Base-by-base conservation (phyloP, 2,329 filamentous ascomycete genomes). In the Fusarium pseudonygamai region DNA sequence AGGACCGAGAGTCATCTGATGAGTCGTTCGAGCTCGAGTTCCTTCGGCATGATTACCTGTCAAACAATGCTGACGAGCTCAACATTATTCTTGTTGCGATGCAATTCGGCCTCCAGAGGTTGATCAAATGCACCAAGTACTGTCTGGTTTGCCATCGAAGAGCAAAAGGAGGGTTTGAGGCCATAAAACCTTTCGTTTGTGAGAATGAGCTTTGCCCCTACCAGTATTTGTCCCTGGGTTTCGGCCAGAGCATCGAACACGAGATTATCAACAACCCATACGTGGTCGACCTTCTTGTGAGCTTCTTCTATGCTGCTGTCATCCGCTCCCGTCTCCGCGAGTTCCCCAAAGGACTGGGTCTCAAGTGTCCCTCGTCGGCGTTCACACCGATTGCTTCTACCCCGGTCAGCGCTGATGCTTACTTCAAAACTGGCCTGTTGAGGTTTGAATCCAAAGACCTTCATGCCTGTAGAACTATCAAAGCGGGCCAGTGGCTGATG, bases 221-320 rank as follows among this genome's bases (percentile, higher is more conserved):
- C 77, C 95, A 98, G 78, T 97, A 96, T 82, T 93, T 97, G 87
- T 87, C 89, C 22, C 85, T 97, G n/a, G 94, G 94, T 0, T 92
- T 97, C 77, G 95, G 95, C 0, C 93, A 93, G 4, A 94, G 90
- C 75, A 90, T 97, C 63, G 95, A 98, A 79, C 91, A 95, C 78
- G 94, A 97, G 78, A 93, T 98, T 28, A 78, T 93, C 32, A 89
- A 89, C 18, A 93, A 95, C 78, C 93, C 94, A 4, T 90, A 91
- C 63, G 94, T 97, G 2, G 93, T 97, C 18, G 95, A 98, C 78
- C 85, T 98, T 5, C 87, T 98, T 2, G 83, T 97, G 52, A 95
- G 91, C 80, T 93, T 98, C 78, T 95, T 94, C 80, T 96, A 95
- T 78, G 79, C 84, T 18, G 89, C 90, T 52, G 85, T 91, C 11